phyloP scores from a whole-genome alignment of 768 basidiomycete genomes.

The Auricularia auricula-judae region DNA sequence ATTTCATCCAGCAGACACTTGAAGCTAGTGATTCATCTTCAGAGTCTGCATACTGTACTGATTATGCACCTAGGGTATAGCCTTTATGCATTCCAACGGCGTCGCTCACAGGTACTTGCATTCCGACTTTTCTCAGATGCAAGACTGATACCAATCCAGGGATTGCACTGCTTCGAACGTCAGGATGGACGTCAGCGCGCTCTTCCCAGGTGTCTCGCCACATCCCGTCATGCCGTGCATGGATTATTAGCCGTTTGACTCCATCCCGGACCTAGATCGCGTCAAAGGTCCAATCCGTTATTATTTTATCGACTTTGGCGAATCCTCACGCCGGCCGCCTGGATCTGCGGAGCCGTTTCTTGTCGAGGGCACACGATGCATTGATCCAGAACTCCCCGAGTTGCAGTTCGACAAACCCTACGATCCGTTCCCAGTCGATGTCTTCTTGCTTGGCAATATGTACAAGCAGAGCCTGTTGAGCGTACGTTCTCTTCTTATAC shows the following conservation, averaged over 20 bases:
- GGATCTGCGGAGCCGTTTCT: slow-evolving; percentile 10
- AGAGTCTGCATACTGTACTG: no score
- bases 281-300: slow-evolving; percentile 18
- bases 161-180: slow-evolving; percentile 10
- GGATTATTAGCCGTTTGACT: neutral
- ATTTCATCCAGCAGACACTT: neutral
- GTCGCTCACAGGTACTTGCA: neutral
- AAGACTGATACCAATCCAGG: neutral
- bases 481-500: neutral
- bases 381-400: neutral
- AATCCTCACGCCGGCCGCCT: slow-evolving; percentile 6
- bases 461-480: slow-evolving; percentile 1
- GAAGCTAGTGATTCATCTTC: neutral
- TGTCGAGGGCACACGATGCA: slow-evolving; percentile 7
- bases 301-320: slow-evolving; percentile 17
- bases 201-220: slow-evolving; percentile 9
- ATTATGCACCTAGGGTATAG: no score
- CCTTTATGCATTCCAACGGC: neutral
- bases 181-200: slow-evolving; percentile 9
- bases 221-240: slow-evolving; percentile 6
- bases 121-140: no score
- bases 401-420: neutral
- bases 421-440: slow-evolving; percentile 5
- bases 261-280: slow-evolving; percentile 6
- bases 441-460: slow-evolving; percentile 6